phyloP scores from a whole-genome alignment of 2,329 filamentous ascomycete genomes.

The Fusarium beomiforme region DNA sequence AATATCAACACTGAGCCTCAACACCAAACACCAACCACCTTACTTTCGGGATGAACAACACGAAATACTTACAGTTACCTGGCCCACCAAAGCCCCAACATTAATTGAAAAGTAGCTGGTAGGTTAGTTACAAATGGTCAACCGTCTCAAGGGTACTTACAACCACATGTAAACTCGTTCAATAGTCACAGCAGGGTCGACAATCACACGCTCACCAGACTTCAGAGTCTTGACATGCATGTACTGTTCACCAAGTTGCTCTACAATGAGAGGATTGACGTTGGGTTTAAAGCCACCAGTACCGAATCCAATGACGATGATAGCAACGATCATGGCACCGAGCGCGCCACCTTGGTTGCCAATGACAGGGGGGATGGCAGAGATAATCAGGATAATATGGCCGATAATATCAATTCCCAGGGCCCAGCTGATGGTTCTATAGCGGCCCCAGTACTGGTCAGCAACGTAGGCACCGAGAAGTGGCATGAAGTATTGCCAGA shows the following conservation, averaged over 20 bases:
- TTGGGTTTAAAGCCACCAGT: slow-evolving; percentile 83
- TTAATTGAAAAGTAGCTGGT: slow-evolving; percentile 77
- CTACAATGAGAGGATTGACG: slow-evolving; percentile 73
- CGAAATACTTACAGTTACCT: slow-evolving; percentile 59
- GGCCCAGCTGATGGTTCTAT: slow-evolving; percentile 72
- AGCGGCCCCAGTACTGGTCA: slow-evolving; percentile 72
- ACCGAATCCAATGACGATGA: slow-evolving; percentile 63
- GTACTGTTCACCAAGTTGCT: slow-evolving; percentile 69
- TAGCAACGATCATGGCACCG: slow-evolving; percentile 71
- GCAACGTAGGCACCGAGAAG: slow-evolving; percentile 62
- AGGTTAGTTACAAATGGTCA: background rate
- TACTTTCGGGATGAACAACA: background rate
- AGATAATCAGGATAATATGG: slow-evolving; percentile 72
- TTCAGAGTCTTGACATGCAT: slow-evolving; percentile 62
- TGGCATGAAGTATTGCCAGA: slow-evolving; percentile 70
- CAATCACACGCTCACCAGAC: slow-evolving; percentile 70
- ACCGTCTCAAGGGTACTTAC: background rate
- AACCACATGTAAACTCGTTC: slow-evolving; percentile 61
- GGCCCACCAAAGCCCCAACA: slow-evolving; percentile 70
- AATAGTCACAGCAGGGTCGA: slow-evolving; percentile 71
- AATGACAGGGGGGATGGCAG: slow-evolving; percentile 72
- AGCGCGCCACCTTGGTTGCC: slow-evolving; percentile 64
- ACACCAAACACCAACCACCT: background rate
- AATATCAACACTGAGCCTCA: background rate
- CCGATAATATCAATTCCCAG: slow-evolving; percentile 71